Evolutionary conservation across 2,329 filamentous ascomycete species (phyloP), one percentile per base, ranked within the genome.

Genomic region (Capronia americana): DNA sequence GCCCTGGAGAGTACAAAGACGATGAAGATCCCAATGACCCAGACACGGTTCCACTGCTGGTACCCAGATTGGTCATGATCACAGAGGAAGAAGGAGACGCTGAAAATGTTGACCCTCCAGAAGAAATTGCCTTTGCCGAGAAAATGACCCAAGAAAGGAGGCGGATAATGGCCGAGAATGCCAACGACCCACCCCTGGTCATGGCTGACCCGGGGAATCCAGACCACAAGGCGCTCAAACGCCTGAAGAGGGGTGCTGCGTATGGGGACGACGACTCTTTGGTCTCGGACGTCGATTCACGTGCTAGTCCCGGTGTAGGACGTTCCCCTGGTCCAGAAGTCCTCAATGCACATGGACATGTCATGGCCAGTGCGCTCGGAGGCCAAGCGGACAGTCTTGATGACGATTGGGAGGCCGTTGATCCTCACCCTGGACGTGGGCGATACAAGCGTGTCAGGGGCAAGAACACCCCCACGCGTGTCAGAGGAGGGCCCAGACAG

Each of bases 91-190:
- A 83, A 70, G 82, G 82, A n/a, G 79, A 81, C 60, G 77, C 78
- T 28, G 82, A 84, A 72, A 84, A 84, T 69, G 76, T 81, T 55
- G 82, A 84, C 68, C 82, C 82, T 1, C 75, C 76, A 10, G 80
- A 82, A 41, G 82, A 84, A 70, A 75, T 81, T 64, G 78, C 77
- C 34, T 84, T 81, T 73, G 82, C 81, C 34, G 81, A 83, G 66
- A 75, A 78, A 56, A 84, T 83, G 72, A 78, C 79, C 62, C 71
- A 79, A 57, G 82, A 84, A 70, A 77, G 82, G 55, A 83, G 82
- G 70, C 75, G 82, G 60, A 81, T 84, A 32, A 72, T 83, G 65
- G 79, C 82, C 67, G 64, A 70, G 51, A 62, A 70, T 24, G 70
- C 70, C 8, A 81, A 82, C 65, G 82, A 84, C 53, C 70, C 69